A percentile compares a stretch with the other conserved stretches of the same genome.
Evolutionary conservation across 495 filamentous ascomycete genomes (phyloP).

Genomic region (Penicillium malachiteum): DNA sequence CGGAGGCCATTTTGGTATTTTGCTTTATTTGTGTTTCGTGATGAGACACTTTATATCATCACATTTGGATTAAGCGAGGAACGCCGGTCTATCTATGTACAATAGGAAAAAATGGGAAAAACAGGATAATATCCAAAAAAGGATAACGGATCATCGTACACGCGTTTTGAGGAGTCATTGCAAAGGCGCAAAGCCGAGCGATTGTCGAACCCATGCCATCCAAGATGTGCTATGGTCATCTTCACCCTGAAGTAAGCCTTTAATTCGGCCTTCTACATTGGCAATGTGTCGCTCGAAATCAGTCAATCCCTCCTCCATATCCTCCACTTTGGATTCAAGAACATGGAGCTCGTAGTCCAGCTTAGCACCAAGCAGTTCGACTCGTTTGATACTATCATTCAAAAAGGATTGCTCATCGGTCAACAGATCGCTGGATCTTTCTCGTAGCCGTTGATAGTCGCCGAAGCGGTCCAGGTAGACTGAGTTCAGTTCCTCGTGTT

Average conservation of each 20-base stretch:
- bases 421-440: constrained; percentile 64
- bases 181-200: constrained; percentile 30
- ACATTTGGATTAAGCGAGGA: constrained; percentile 15
- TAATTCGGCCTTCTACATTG: constrained; percentile 71
- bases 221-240: constrained; percentile 62
- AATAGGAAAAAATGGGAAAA: constrained; percentile 25
- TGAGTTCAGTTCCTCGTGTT: constrained; percentile 64
- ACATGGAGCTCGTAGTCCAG: constrained; percentile 91
- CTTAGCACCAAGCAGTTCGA: constrained; percentile 81
- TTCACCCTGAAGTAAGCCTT: constrained; percentile 63
- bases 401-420: constrained; percentile 63
- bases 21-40: constrained; percentile 9
- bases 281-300: constrained; percentile 82
- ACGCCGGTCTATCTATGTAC: constrained; percentile 30
- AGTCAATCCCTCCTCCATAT: constrained; percentile 78
- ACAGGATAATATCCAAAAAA: constrained; percentile 8
- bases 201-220: constrained; percentile 46
- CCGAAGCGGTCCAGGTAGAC: constrained; percentile 67
- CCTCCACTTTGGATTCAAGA: constrained; percentile 76
- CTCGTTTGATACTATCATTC: constrained; percentile 72
- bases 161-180: constrained; percentile 7
- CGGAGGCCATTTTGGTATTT: neutral
- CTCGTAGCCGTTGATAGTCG: constrained; percentile 61
- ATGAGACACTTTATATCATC: constrained; percentile 27
- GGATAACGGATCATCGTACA: constrained; percentile 22